Base-by-base conservation (phyloP, 306 rosid species). In the Medicago lupulina region DNA sequence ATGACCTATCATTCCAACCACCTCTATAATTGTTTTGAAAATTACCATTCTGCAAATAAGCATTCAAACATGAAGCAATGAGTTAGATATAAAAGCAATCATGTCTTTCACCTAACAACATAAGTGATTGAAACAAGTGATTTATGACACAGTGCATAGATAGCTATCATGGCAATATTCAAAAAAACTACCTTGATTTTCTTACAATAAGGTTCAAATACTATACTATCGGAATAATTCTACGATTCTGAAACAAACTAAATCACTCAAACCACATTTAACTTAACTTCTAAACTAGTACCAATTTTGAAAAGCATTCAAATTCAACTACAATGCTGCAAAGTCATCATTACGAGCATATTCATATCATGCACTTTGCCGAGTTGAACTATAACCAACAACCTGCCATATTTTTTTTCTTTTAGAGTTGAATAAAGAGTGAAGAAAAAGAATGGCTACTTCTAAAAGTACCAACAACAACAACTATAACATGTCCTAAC, bases 41-140 rank as follows among this genome's bases (percentile, higher is more conserved):
- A 31, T 66, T 41, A 59, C 72, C 46, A 39, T 11, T 9, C 84
- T 81, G 81, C 69, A 75, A 62, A 76, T 47, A 69, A 76, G 28
- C 15, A 59, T 61, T 50, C 53, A 61, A 53, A 70, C 69, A 75
- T 15, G 13, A 75, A 39, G 50, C 41, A 67, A 47, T 3, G 54
- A 12, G 54, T 43, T 65, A 65, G 49, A 39, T 64, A 65, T 14
- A 17, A 65, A 65, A 65, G 4, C 50, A 65, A 16, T 65, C 34
- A 10, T 19, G 31, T 5, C 28, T 9, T 17, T 63, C 14, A 38
- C 69, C 25, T 14, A 63, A 38, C 49, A 63, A 60, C 67, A 16
- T 12, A 36, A n/a, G 7, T 41, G 8, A 38, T 38, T 16, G 46
- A 39, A 16, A 63, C 3, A 63, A 16, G 4, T 63, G 14, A 39